Percentiles rank a stretch among this genome's conserved stretches.
Conservation (phyloP, 176 grass and related monocot species). For the Eleusine coracana region DNA sequence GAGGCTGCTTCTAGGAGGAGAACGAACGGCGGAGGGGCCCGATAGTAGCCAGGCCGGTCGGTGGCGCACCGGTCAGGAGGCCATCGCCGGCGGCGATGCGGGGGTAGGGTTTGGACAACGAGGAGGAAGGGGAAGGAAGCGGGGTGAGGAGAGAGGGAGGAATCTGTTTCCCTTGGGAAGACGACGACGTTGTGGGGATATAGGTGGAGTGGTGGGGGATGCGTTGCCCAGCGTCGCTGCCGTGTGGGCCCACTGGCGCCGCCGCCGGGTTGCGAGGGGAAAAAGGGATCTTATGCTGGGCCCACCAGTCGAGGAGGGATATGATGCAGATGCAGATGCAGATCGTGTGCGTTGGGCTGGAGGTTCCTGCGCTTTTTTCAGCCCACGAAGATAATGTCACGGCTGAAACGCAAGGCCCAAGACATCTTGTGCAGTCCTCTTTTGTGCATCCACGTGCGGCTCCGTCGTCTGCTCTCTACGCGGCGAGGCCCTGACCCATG, state of each 20-base stretch:
- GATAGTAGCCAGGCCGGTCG: background rate
- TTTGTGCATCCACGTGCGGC: too few relatives aligned
- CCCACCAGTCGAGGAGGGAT: too few relatives aligned
- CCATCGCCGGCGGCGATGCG: constrained; percentile 48
- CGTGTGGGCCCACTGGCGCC: background rate
- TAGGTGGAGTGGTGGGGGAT: background rate
- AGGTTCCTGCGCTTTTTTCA: too few relatives aligned
- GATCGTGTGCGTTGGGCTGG: too few relatives aligned
- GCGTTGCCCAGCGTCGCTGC: background rate
- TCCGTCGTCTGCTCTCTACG: too few relatives aligned
- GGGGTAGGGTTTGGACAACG: constrained; percentile 43
- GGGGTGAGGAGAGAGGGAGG: background rate
- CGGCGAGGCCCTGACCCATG: too few relatives aligned
- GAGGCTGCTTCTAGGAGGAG: background rate
- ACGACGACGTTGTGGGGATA: background rate
- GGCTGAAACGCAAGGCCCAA: too few relatives aligned
- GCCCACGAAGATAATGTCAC: too few relatives aligned
- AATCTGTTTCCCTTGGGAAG: background rate
- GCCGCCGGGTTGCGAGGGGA: background rate
- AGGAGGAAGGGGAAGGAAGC: background rate
- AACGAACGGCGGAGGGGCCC: background rate
- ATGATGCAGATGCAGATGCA: too few relatives aligned
- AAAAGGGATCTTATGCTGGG: background rate
- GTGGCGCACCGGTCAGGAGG: background rate
- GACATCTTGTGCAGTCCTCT: too few relatives aligned